Conservation (phyloP, 345 rosid species). For the Moricandia arvensis region DNA sequence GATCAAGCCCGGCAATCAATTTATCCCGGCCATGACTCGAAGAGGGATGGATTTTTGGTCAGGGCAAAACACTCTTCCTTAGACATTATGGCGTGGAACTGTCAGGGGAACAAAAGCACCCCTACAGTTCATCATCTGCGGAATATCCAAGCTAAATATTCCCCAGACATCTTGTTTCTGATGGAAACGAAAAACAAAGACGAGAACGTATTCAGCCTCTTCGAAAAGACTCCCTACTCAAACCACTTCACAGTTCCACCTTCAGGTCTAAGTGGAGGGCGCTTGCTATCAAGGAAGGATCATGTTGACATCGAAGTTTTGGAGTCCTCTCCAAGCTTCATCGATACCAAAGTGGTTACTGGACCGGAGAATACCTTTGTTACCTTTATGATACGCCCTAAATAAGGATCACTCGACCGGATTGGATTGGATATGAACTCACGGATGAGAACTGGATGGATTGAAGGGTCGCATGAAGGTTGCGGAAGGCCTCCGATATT, state of each 20-base stretch:
- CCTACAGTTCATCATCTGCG: not conserved
- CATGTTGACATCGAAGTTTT: not conserved
- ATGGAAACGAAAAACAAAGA: not conserved
- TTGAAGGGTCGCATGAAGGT: no score
- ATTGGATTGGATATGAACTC: no score
- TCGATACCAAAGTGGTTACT: no score
- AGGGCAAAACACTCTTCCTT: not conserved
- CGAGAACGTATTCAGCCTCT: not conserved
- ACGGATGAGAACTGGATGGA: no score
- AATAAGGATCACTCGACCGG: no score
- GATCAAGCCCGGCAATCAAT: not conserved
- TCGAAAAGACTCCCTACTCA: not conserved
- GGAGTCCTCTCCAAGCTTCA: no score
- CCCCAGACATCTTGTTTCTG: not conserved
- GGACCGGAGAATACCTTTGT: not conserved
- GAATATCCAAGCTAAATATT: not conserved
- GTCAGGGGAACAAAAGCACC: not conserved
- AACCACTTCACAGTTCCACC: not conserved
- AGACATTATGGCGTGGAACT: not conserved
- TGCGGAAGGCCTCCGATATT: no score
- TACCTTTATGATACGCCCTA: no score
- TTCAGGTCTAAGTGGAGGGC: not conserved
- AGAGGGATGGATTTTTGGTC: not conserved
- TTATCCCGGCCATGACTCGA: not conserved
- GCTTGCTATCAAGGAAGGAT: not conserved